These are phyloP conservation scores for Durio zibethinus DNA, from an alignment of 345 rosid genomes.

Conservation along the genomic window DNA sequence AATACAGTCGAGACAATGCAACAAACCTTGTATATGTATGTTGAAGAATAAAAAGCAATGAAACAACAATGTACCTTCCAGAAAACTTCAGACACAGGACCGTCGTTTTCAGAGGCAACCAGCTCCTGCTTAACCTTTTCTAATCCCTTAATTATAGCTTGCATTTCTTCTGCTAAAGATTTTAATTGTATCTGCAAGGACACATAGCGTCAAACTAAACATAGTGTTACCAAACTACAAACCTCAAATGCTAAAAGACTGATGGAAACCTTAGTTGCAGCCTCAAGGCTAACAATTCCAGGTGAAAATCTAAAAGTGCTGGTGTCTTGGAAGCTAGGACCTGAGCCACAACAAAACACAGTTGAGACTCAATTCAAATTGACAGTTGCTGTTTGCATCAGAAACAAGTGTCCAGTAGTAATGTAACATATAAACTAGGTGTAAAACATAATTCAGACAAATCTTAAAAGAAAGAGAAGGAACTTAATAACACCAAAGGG, in stretches of 20 bases:
- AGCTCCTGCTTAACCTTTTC: constrained; percentile 94
- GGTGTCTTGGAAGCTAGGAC: constrained; percentile 76
- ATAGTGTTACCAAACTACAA: constrained; percentile 7
- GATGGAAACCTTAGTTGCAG: constrained; percentile 72
- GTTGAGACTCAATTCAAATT: background rate
- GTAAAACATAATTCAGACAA: background rate
- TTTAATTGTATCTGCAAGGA: constrained; percentile 86
- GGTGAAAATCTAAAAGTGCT: constrained; percentile 75
- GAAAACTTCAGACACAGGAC: constrained; percentile 90
- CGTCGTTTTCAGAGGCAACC: constrained; percentile 81
- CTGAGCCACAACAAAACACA: constrained; percentile 36
- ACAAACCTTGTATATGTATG: background rate
- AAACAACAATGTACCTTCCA: constrained; percentile 47
- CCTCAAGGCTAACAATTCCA: constrained; percentile 77
- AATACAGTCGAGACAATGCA: background rate
- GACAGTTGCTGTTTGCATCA: background rate
- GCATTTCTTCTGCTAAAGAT: constrained; percentile 99
- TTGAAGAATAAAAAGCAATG: constrained; percentile 1
- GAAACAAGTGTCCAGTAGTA: background rate
- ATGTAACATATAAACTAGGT: constrained; percentile 10
- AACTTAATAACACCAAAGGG: background rate
- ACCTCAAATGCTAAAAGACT: constrained; percentile 13
- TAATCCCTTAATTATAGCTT: constrained; percentile 91
- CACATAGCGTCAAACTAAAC: constrained; percentile 15
- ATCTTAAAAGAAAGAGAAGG: background rate